Conservation (phyloP, 2,329 filamentous ascomycete species). For the Verticillium isaacii region DNA sequence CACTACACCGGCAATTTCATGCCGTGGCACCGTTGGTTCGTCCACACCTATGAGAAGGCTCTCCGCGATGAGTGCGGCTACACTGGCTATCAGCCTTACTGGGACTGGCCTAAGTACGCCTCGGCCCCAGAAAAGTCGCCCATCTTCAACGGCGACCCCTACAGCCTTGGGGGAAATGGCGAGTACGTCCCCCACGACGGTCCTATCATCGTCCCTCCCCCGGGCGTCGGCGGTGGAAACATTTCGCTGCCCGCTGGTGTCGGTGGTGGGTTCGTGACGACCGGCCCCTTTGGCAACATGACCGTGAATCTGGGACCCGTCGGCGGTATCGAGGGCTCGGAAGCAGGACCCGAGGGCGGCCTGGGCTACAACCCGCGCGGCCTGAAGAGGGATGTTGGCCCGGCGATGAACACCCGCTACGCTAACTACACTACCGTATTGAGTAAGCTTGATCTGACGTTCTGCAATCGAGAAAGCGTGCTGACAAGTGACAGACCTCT, state of each 20-base stretch:
- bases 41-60: conserved; percentile 30
- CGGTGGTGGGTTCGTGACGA: conserved; percentile 47
- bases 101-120: conserved; percentile 44
- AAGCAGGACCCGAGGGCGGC: conserved; percentile 17
- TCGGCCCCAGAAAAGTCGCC: conserved; percentile 39
- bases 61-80: conserved; percentile 37
- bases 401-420: conserved; percentile 22
- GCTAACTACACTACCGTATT: conserved; percentile 22
- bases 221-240: conserved; percentile 17
- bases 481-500: conserved; percentile 17
- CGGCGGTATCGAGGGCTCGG: conserved; percentile 12
- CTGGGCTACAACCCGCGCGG: conserved; percentile 30
- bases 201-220: conserved; percentile 20
- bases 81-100: conserved; percentile 34
- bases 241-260: conserved; percentile 24
- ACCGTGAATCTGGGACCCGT: conserved; percentile 28
- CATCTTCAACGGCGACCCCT: conserved; percentile 45
- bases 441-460: neutral
- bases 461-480: neutral
- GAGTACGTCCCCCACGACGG: conserved; percentile 25
- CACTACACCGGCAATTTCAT: conserved; percentile 30
- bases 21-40: conserved; percentile 38
- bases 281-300: conserved; percentile 37
- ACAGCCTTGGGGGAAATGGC: conserved; percentile 41
- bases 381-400: conserved; percentile 23